These are phyloP conservation scores for Acacia confusa DNA, from an alignment of 306 rosid species.

Conservation along the genomic window DNA sequence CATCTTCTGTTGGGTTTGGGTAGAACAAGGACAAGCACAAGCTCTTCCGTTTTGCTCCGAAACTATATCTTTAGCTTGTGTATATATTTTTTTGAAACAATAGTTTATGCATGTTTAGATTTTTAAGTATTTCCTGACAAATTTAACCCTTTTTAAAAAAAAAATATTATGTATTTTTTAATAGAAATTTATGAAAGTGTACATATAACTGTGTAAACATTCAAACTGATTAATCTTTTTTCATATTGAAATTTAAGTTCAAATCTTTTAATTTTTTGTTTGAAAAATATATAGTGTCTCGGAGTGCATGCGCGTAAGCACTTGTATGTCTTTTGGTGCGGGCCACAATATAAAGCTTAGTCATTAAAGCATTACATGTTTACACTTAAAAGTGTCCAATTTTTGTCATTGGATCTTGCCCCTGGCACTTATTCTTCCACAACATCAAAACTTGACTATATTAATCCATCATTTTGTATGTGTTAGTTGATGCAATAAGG, in stretches of 20 bases:
- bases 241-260: background rate
- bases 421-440: constrained; percentile 26
- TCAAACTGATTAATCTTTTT: too few species aligned
- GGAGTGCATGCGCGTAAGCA: background rate
- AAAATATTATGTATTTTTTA: background rate
- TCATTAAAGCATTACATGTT: constrained; percentile 31
- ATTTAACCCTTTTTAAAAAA: background rate
- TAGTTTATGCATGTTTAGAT: background rate
- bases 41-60: constrained; percentile 27
- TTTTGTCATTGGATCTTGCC: constrained; percentile 37
- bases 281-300: background rate
- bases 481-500: constrained; percentile 28
- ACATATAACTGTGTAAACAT: too few species aligned
- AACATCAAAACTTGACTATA: constrained; percentile 23
- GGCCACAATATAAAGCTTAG: constrained; percentile 40
- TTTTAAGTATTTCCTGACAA: background rate
- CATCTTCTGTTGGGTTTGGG: background rate
- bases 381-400: background rate
- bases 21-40: background rate
- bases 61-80: constrained; percentile 34
- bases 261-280: background rate
- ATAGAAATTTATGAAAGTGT: background rate
- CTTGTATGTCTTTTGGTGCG: constrained; percentile 21
- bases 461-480: constrained; percentile 33
- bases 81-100: background rate